phyloP scores from a whole-genome alignment of 352 stramenopile species.

The Globisporangium irregulare region DNA sequence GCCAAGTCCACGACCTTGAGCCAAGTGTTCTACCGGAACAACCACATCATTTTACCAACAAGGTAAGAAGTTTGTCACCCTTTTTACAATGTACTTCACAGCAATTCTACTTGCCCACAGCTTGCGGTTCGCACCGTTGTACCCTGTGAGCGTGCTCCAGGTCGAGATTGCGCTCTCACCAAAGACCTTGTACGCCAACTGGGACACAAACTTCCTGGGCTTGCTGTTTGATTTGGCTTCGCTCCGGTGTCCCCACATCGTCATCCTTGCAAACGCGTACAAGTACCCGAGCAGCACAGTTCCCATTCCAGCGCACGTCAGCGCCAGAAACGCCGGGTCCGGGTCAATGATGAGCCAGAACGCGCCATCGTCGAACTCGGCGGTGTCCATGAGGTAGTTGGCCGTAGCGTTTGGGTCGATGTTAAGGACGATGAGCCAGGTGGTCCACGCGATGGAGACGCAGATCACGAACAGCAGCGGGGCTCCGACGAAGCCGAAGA shows the following conservation, averaged over 20 bases:
- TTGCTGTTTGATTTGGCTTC: neutral
- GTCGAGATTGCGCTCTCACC: neutral
- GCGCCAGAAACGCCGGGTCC: neutral
- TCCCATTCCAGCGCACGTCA: neutral
- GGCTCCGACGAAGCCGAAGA: neutral
- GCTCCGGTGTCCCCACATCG: neutral
- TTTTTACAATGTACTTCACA: neutral
- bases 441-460: neutral
- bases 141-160: slow-evolving; percentile 2
- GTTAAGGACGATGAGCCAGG: neutral
- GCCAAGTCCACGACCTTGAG: slow-evolving; percentile 27
- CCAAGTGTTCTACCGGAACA: slow-evolving; percentile 22
- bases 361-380: slow-evolving; percentile 12
- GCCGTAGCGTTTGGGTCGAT: neutral
- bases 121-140: slow-evolving; percentile 3
- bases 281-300: slow-evolving; percentile 7
- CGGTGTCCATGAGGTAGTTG: slow-evolving; percentile 12
- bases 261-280: slow-evolving; percentile 1
- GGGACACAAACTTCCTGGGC: neutral
- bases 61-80: neutral
- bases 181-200: neutral
- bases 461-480: neutral
- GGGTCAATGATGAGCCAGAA: slow-evolving; percentile 20
- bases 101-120: slow-evolving; percentile 4
- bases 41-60: no score